Conservation (phyloP, 495 filamentous ascomycete genomes). For the Clohesyomyces aquaticus region DNA sequence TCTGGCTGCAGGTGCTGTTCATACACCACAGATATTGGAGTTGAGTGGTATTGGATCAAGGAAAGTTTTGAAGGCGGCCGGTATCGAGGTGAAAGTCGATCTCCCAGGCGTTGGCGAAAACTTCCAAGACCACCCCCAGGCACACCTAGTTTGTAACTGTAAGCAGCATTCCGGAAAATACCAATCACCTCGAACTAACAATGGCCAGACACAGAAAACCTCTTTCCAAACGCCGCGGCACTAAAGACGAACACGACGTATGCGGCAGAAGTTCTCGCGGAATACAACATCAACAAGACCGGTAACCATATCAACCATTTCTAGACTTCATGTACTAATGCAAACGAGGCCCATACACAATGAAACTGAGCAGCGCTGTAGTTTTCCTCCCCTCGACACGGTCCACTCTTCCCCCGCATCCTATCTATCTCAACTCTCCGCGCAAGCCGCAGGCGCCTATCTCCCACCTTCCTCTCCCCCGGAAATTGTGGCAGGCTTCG, state of each 20-base stretch:
- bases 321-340: constrained; percentile 24
- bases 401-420: constrained; percentile 4
- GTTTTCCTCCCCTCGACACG: constrained; percentile 19
- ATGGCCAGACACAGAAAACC: constrained; percentile 13
- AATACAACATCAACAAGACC: constrained; percentile 27
- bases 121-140: constrained; percentile 31
- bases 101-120: constrained; percentile 30
- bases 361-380: constrained; percentile 34
- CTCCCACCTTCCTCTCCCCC: constrained; percentile 48
- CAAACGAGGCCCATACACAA: constrained; percentile 49
- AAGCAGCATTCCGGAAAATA: neutral
- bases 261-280: constrained; percentile 17
- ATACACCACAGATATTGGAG: constrained; percentile 30
- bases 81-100: constrained; percentile 9
- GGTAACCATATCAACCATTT: constrained; percentile 49
- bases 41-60: constrained; percentile 26
- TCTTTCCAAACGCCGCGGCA: constrained; percentile 50
- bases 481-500: constrained; percentile 53
- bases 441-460: constrained; percentile 46
- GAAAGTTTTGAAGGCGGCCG: constrained; percentile 16
- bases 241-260: constrained; percentile 25
- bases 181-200: neutral
- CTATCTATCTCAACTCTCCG: constrained; percentile 1
- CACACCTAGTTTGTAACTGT: constrained; percentile 20
- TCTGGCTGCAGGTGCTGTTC: constrained; percentile 23